These are phyloP conservation scores for Codiaeum variegatum DNA, from an alignment of 441 rosid genomes.

Conservation along the genomic window DNA sequence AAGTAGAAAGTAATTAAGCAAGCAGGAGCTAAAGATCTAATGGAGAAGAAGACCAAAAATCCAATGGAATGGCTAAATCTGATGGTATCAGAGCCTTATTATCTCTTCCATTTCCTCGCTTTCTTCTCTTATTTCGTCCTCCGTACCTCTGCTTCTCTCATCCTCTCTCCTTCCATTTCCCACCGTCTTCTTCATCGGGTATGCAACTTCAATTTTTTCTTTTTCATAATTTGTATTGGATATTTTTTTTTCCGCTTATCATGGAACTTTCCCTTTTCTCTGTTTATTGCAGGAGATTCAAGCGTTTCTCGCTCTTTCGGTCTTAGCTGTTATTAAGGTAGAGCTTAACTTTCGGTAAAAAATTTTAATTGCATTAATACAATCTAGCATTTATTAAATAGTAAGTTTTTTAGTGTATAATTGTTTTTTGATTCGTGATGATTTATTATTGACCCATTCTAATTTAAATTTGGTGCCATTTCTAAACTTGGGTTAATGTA, in stretches of 20 bases:
- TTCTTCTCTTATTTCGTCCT: conserved; percentile 69
- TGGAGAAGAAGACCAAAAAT: conserved; percentile 31
- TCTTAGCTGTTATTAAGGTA: conserved; percentile 62
- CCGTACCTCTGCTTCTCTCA: conserved; percentile 44
- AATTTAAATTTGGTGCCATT: background rate
- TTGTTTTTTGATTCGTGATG: background rate
- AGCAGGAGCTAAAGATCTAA: background rate
- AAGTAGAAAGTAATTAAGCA: too few species aligned
- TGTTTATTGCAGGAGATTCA: conserved; percentile 66
- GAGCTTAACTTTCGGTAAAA: background rate
- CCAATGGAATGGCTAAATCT: conserved; percentile 43
- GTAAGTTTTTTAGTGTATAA: background rate
- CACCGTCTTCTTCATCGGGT: conserved; percentile 47
- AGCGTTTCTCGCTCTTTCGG: conserved; percentile 57
- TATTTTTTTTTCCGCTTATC: conserved; percentile 8
- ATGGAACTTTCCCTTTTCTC: background rate
- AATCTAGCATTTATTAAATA: background rate
- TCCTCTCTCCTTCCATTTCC: conserved; percentile 44
- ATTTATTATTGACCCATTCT: background rate
- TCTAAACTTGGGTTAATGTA: background rate
- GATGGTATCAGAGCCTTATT: conserved; percentile 62
- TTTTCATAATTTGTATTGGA: background rate
- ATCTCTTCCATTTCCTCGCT: conserved; percentile 59
- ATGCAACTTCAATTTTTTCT: background rate
- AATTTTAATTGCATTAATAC: background rate